Percentiles rank a stretch among this genome's conserved stretches.
phyloP scores from a whole-genome alignment of 306 rosid species.

The Clitoria ternatea region DNA sequence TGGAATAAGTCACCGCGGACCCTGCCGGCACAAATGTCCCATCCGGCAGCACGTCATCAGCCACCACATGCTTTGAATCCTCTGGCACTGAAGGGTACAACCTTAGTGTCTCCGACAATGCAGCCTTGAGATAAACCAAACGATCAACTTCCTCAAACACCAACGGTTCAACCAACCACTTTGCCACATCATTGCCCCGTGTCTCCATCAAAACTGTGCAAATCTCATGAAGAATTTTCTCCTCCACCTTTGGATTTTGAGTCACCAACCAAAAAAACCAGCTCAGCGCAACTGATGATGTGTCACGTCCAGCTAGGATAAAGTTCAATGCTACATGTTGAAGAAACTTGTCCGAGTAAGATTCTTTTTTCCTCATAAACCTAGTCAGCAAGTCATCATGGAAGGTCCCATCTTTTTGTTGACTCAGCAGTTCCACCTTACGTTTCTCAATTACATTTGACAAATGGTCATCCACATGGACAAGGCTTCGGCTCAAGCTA shows the following conservation, averaged over 20 bases:
- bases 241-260: constrained; percentile 60
- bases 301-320: constrained; percentile 96
- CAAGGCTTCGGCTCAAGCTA: constrained; percentile 75
- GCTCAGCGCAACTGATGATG: constrained; percentile 72
- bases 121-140: constrained; percentile 70
- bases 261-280: constrained; percentile 88
- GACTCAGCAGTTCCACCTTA: constrained; percentile 67
- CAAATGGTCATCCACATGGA: constrained; percentile 60
- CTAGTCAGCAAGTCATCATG: constrained; percentile 82
- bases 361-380: constrained; percentile 82
- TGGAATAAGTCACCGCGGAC: constrained; percentile 76
- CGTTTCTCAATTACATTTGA: constrained; percentile 71
- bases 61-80: constrained; percentile 77
- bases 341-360: constrained; percentile 62
- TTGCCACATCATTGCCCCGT: constrained; percentile 47
- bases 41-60: constrained; percentile 69
- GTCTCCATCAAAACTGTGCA: constrained; percentile 58
- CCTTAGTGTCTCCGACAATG: constrained; percentile 73
- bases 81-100: constrained; percentile 87
- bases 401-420: constrained; percentile 52
- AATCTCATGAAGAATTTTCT: constrained; percentile 53
- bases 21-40: constrained; percentile 87
- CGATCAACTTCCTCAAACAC: constrained; percentile 79
- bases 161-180: constrained; percentile 62
- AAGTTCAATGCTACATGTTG: constrained; percentile 86